Evolutionary conservation across 805 yeast genomes (phyloP).

Genomic region (Ogataea methanolica): DNA sequence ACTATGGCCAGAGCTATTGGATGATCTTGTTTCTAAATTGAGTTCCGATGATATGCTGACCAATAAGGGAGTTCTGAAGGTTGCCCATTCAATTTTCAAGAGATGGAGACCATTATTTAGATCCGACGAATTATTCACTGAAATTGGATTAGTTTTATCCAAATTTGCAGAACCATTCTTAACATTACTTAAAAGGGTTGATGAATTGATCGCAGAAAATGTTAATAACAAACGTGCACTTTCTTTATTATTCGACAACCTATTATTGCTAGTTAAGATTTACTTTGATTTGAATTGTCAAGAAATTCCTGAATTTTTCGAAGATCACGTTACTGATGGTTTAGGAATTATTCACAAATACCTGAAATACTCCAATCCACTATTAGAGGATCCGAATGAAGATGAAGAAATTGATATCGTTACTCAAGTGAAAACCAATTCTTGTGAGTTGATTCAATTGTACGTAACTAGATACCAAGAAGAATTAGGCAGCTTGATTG

Average conservation of each 20-base stretch:
- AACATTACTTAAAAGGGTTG: slow-evolving; percentile 62
- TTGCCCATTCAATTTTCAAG: slow-evolving; percentile 93
- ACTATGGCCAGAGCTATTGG: slow-evolving; percentile 75
- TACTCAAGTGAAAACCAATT: slow-evolving; percentile 72
- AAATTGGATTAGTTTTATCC: slow-evolving; percentile 80
- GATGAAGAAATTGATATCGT: slow-evolving; percentile 67
- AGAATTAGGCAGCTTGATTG: slow-evolving; percentile 74
- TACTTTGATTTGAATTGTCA: slow-evolving; percentile 95
- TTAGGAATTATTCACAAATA: slow-evolving; percentile 83
- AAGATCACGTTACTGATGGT: slow-evolving; percentile 74
- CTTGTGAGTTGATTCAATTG: slow-evolving; percentile 78
- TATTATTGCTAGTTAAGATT: slow-evolving; percentile 69
- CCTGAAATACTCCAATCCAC: slow-evolving; percentile 52
- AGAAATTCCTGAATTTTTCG: slow-evolving; percentile 97
- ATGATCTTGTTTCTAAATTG: slow-evolving; percentile 65
- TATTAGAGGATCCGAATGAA: slow-evolving; percentile 53
- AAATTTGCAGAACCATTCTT: slow-evolving; percentile 80
- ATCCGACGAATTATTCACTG: slow-evolving; percentile 83
- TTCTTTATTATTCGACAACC: slow-evolving; percentile 58
- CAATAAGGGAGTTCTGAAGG: slow-evolving; percentile 82
- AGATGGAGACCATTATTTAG: slow-evolving; percentile 95
- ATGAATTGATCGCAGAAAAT: slow-evolving; percentile 51
- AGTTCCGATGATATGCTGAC: slow-evolving; percentile 61
- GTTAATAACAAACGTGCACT: slow-evolving; percentile 45
- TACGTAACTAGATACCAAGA: slow-evolving; percentile 92